Percentiles rank a stretch among this genome's conserved stretches.
Evolutionary conservation across 495 filamentous ascomycete species (phyloP).

Genomic region (Penicillium macrosclerotiorum): DNA sequence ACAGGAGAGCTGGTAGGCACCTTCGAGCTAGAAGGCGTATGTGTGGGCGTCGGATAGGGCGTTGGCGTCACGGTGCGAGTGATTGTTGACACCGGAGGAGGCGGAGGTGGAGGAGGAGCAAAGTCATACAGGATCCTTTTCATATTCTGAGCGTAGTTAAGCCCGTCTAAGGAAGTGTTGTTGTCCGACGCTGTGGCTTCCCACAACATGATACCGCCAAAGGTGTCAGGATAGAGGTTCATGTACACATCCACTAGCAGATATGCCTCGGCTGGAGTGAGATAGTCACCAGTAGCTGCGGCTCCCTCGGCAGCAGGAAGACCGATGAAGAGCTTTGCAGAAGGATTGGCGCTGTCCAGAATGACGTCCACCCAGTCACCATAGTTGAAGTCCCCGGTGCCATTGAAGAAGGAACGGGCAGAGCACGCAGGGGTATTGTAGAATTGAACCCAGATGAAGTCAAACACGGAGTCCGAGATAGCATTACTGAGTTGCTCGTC

Average conservation of each 20-base stretch:
- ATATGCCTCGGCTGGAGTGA: constrained; percentile 47
- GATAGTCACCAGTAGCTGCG: constrained; percentile 38
- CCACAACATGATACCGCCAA: constrained; percentile 74
- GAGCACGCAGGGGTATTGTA: constrained; percentile 62
- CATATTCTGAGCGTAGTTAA: constrained; percentile 42
- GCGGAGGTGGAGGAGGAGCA: constrained; percentile 27
- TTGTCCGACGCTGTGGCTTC: constrained; percentile 57
- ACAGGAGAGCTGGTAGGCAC: constrained; percentile 16
- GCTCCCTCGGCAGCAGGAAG: constrained; percentile 49
- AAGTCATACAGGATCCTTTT: constrained; percentile 39
- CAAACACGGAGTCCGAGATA: constrained; percentile 49
- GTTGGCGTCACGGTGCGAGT: constrained; percentile 20
- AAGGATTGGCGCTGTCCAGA: constrained; percentile 50
- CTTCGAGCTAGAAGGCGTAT: constrained; percentile 11
- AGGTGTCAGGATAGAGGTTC: constrained; percentile 46
- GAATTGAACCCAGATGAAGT: constrained; percentile 70
- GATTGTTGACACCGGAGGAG: constrained; percentile 15
- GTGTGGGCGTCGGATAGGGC: constrained; percentile 11
- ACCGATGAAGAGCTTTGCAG: constrained; percentile 64
- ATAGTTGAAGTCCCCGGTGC: constrained; percentile 59
- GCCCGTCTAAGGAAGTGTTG: constrained; percentile 40
- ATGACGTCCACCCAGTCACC: constrained; percentile 64
- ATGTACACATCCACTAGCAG: constrained; percentile 51
- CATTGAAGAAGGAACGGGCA: constrained; percentile 42
- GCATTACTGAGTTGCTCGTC: constrained; percentile 54